Conservation (phyloP, 805 yeast genomes). For the Spathaspora boniae region DNA sequence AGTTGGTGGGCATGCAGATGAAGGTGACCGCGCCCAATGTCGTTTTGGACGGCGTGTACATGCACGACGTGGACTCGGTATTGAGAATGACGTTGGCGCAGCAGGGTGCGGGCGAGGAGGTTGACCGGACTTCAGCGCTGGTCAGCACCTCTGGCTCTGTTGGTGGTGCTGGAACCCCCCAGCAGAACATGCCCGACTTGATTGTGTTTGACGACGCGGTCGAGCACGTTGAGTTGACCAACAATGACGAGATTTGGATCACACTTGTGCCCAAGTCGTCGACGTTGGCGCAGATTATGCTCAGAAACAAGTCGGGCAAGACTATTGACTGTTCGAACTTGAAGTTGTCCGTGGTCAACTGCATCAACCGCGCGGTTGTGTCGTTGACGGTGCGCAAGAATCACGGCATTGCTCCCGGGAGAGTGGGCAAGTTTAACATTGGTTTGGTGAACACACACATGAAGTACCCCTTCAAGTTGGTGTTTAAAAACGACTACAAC, state of each 20-base stretch:
- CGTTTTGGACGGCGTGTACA: conserved; percentile 10
- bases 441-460: conserved; percentile 27
- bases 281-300: conserved; percentile 27
- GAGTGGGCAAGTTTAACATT: conserved; percentile 31
- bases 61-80: conserved; percentile 6
- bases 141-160: no score
- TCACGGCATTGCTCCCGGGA: conserved; percentile 30
- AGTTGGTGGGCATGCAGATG: conserved; percentile 17
- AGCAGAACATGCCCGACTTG: no score
- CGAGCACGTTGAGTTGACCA: no score
- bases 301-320: conserved; percentile 25
- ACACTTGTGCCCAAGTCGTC: conserved; percentile 28
- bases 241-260: conserved; percentile 15
- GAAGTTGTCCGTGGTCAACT: conserved; percentile 26
- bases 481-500: conserved; percentile 18
- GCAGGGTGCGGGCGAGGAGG: neutral
- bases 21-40: conserved; percentile 17
- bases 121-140: neutral
- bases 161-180: no score
- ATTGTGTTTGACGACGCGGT: no score
- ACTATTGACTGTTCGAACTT: conserved; percentile 28
- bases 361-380: conserved; percentile 23
- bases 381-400: conserved; percentile 27
- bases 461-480: conserved; percentile 31
- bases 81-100: neutral